Percentiles rank a stretch among this genome's conserved stretches.
Conservation (phyloP, 2,329 filamentous ascomycete species). For the Phoma sp. region DNA sequence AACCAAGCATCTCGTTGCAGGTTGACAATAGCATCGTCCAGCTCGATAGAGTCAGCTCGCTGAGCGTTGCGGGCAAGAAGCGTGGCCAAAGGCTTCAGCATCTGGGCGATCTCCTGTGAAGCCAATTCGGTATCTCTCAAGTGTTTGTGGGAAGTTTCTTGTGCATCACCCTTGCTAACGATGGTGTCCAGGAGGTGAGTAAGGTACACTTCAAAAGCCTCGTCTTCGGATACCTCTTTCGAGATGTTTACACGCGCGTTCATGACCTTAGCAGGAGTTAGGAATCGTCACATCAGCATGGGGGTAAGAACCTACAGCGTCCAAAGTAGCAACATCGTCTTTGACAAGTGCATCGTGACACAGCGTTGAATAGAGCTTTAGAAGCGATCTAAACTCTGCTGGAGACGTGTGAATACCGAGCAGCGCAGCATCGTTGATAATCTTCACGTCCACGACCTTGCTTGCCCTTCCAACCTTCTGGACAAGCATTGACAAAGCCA, state of each 20-base stretch:
- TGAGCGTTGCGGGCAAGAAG: conserved; percentile 68
- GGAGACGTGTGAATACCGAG: conserved; percentile 79
- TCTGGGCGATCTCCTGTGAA: conserved; percentile 83
- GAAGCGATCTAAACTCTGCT: conserved; percentile 82
- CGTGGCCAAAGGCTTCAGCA: conserved; percentile 85
- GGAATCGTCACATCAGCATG: background rate
- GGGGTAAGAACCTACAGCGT: conserved; percentile 67
- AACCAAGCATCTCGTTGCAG: conserved; percentile 95
- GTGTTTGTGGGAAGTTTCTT: conserved; percentile 73
- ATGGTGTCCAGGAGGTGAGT: conserved; percentile 84
- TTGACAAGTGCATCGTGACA: conserved; percentile 76
- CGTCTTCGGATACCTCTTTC: conserved; percentile 71
- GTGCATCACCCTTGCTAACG: conserved; percentile 87
- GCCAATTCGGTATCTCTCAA: conserved; percentile 83
- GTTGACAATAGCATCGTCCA: conserved; percentile 63
- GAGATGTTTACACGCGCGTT: conserved; percentile 84
- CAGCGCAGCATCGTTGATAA: conserved; percentile 81
- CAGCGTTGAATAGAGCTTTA: conserved; percentile 82
- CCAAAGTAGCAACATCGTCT: conserved; percentile 70
- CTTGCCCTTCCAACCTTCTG: conserved; percentile 92
- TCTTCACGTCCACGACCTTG: conserved; percentile 79
- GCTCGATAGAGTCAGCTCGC: conserved; percentile 67
- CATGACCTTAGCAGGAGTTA: conserved; percentile 63
- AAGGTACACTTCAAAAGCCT: conserved; percentile 83
- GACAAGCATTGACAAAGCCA: conserved; percentile 94